Evolutionary conservation across 805 yeast species (phyloP).

Genomic region (Ogataea pignaliae): DNA sequence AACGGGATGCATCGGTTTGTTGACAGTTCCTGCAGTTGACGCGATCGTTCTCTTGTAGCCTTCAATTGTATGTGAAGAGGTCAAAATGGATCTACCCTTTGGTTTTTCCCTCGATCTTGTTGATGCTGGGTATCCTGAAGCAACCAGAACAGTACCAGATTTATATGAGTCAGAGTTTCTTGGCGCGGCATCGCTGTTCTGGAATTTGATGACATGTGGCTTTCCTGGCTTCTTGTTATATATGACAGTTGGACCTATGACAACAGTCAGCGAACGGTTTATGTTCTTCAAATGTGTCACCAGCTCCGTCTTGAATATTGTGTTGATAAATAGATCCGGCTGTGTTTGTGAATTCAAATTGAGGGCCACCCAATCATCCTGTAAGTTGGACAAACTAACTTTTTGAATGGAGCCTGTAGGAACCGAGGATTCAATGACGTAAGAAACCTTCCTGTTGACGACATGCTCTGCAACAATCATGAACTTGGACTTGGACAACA

Average conservation of each 20-base stretch:
- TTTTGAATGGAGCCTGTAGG: slow-evolving; percentile 55
- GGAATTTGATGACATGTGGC: slow-evolving; percentile 67
- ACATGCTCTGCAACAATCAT: slow-evolving; percentile 72
- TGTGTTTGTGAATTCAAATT: slow-evolving; percentile 48
- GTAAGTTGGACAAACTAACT: slow-evolving; percentile 66
- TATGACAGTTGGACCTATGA: slow-evolving; percentile 65
- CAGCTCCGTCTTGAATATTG: slow-evolving; percentile 86
- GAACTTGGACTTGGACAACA: slow-evolving; percentile 59
- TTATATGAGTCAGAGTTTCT: slow-evolving; percentile 70
- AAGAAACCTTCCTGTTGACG: slow-evolving; percentile 48
- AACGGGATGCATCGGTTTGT: slow-evolving; percentile 9
- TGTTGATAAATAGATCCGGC: slow-evolving; percentile 78
- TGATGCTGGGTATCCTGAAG: slow-evolving; percentile 71
- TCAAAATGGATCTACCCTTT: slow-evolving; percentile 38
- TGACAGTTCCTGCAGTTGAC: slow-evolving; percentile 7
- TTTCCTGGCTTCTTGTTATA: slow-evolving; percentile 92
- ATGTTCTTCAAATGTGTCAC: slow-evolving; percentile 66
- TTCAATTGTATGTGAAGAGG: slow-evolving; percentile 22
- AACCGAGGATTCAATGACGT: slow-evolving; percentile 60
- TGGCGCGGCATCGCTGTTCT: slow-evolving; percentile 61
- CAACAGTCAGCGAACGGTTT: slow-evolving; percentile 54
- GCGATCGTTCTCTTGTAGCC: slow-evolving; percentile 22
- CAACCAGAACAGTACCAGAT: slow-evolving; percentile 80
- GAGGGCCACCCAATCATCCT: slow-evolving; percentile 91
- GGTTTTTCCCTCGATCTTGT: slow-evolving; percentile 76